Conservation (phyloP, 345 rosid genomes). For the Syzygium aromaticum region DNA sequence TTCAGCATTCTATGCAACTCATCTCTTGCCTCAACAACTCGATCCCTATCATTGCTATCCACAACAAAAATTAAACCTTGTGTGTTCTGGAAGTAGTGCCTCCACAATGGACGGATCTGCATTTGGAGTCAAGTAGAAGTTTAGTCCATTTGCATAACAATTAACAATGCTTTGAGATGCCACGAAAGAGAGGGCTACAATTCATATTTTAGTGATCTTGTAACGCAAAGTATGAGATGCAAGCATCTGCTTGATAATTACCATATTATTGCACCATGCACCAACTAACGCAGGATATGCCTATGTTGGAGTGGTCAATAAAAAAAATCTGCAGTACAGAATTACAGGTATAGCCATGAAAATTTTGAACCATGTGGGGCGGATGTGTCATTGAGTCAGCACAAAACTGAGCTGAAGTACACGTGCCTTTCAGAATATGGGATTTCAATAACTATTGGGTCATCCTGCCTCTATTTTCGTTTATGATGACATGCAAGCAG, state of each 20-base stretch:
- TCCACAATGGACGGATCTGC: slow-evolving; percentile 78
- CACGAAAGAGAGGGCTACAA: background rate
- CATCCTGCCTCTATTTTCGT: background rate
- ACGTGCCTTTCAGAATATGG: background rate
- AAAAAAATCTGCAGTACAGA: background rate
- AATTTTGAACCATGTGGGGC: background rate
- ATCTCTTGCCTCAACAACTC: slow-evolving; percentile 69
- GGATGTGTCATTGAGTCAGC: background rate
- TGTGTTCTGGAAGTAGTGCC: slow-evolving; percentile 79
- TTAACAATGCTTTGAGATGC: background rate
- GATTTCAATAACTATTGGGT: background rate
- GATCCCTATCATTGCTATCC: slow-evolving; percentile 74
- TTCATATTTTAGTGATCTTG: background rate
- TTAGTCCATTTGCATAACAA: background rate
- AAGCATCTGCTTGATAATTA: background rate
- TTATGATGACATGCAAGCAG: background rate
- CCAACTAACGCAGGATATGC: background rate
- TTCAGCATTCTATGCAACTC: slow-evolving; percentile 71
- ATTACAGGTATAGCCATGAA: background rate
- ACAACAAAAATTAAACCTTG: slow-evolving; percentile 75
- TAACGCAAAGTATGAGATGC: background rate
- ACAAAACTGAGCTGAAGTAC: background rate
- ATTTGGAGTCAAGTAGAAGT: background rate
- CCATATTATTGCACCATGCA: background rate
- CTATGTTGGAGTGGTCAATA: background rate